A percentile compares a stretch with the other conserved stretches of the same genome.
Evolutionary conservation across 345 rosid genomes (phyloP).

Genomic region (Syzygium oleosum): DNA sequence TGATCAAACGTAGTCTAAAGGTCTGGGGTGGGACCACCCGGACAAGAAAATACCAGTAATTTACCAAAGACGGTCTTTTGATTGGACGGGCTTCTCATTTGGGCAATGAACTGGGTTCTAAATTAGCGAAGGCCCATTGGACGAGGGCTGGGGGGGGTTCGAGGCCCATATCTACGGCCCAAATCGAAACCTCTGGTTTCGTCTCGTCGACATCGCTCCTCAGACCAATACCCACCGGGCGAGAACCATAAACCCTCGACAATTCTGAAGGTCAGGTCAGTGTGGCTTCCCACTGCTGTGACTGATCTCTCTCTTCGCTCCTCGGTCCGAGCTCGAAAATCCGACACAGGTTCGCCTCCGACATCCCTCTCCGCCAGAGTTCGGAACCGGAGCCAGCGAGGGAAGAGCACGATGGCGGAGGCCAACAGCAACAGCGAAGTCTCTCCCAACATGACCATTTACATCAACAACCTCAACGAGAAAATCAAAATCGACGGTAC

Average conservation of each 20-base stretch:
- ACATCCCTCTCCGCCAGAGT: neutral
- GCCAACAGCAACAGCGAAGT: constrained; percentile 23
- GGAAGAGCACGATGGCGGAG: constrained; percentile 34
- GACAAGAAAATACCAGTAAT: neutral
- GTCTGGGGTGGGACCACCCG: neutral
- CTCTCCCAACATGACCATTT: constrained; percentile 66
- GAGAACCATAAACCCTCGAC: neutral
- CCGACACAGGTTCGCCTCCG: neutral
- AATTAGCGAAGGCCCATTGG: neutral
- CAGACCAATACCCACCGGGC: neutral
- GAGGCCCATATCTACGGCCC: neutral
- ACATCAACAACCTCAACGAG: constrained; percentile 97
- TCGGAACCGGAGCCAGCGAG: neutral
- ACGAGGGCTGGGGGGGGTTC: neutral
- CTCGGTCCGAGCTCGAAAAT: neutral
- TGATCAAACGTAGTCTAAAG: neutral
- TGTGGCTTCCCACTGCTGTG: neutral
- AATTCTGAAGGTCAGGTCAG: neutral
- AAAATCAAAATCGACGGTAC: constrained; percentile 87
- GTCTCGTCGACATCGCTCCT: neutral
- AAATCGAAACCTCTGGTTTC: neutral
- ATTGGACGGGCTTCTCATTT: neutral
- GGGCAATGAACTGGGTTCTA: neutral
- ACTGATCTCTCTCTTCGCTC: neutral
- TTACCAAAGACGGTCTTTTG: neutral